phyloP scores from a whole-genome alignment of 345 rosid species.

The Orychophragmus violaceus region DNA sequence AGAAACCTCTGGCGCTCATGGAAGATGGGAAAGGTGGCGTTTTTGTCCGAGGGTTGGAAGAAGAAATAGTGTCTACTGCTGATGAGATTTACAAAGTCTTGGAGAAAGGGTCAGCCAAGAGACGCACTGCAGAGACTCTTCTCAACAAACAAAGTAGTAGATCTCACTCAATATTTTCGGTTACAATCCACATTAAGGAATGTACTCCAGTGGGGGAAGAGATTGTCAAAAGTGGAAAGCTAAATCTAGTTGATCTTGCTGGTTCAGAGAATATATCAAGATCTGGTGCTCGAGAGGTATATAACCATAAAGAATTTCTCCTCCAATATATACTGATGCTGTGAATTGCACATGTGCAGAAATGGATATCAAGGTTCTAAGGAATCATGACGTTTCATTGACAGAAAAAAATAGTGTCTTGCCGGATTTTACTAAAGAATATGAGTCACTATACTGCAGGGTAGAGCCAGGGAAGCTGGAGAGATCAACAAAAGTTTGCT shows the following conservation, averaged over 20 bases:
- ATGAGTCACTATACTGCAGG: constrained; percentile 45
- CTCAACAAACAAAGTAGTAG: constrained; percentile 99
- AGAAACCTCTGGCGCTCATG: constrained; percentile 95
- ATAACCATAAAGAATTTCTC: background rate
- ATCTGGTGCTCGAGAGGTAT: constrained; percentile 96
- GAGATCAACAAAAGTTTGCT: constrained; percentile 98
- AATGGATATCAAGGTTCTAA: no score
- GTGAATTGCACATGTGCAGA: no score
- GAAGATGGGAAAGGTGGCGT: constrained; percentile 99
- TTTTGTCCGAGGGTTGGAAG: constrained; percentile 89
- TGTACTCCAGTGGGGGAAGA: constrained; percentile 98
- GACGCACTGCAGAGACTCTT: constrained; percentile 99
- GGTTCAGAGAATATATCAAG: constrained; percentile 98
- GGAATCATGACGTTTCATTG: no score
- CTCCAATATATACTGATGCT: no score
- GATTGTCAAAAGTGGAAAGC: constrained; percentile 94
- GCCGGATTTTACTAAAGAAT: background rate
- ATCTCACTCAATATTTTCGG: constrained; percentile 92
- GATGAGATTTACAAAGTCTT: constrained; percentile 93
- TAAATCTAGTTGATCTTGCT: constrained; percentile 97
- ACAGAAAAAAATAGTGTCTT: no score
- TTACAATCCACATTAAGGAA: constrained; percentile 94
- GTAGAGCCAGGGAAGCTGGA: constrained; percentile 99
- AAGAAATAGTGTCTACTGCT: constrained; percentile 89
- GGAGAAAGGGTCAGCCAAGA: constrained; percentile 95